Evolutionary conservation across 805 yeast species (phyloP).

Genomic region (Zygotorulaspora danielsina): DNA sequence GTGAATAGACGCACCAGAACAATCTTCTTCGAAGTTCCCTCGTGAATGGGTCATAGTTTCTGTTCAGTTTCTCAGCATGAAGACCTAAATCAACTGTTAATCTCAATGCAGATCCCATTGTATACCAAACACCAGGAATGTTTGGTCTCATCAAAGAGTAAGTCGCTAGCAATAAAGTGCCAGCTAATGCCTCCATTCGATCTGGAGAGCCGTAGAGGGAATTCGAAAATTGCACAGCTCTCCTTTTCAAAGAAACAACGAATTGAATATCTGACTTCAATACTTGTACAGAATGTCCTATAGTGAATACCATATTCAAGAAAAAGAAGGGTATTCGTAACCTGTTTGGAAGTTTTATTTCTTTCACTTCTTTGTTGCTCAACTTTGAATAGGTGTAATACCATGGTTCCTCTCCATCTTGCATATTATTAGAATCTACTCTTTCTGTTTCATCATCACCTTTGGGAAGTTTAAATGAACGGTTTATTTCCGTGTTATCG

Average conservation of each 20-base stretch:
- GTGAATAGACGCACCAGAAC: constrained; percentile 85
- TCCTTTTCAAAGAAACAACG: constrained; percentile 64
- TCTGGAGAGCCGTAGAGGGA: constrained; percentile 54
- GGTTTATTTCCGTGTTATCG: constrained; percentile 44
- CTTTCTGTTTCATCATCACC: constrained; percentile 5
- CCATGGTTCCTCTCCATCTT: constrained; percentile 15
- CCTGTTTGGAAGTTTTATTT: constrained; percentile 44
- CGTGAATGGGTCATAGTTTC: constrained; percentile 47
- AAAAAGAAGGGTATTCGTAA: constrained; percentile 60
- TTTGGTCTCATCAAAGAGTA: constrained; percentile 87
- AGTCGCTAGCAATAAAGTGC: constrained; percentile 59
- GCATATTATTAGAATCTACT: neutral
- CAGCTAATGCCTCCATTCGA: constrained; percentile 68
- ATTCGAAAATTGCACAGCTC: constrained; percentile 59
- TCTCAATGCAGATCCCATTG: constrained; percentile 74
- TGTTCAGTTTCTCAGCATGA: constrained; percentile 57
- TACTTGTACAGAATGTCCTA: constrained; percentile 71
- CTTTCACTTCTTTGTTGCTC: constrained; percentile 30
- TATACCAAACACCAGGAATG: constrained; percentile 90
- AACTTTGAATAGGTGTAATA: constrained; percentile 42
- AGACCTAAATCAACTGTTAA: constrained; percentile 80
- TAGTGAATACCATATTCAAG: constrained; percentile 71
- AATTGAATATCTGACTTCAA: constrained; percentile 60
- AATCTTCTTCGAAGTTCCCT: constrained; percentile 68
- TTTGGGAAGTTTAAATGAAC: constrained; percentile 33